Conservation (phyloP, 495 filamentous ascomycete genomes). For the Penicillium mononematosum region DNA sequence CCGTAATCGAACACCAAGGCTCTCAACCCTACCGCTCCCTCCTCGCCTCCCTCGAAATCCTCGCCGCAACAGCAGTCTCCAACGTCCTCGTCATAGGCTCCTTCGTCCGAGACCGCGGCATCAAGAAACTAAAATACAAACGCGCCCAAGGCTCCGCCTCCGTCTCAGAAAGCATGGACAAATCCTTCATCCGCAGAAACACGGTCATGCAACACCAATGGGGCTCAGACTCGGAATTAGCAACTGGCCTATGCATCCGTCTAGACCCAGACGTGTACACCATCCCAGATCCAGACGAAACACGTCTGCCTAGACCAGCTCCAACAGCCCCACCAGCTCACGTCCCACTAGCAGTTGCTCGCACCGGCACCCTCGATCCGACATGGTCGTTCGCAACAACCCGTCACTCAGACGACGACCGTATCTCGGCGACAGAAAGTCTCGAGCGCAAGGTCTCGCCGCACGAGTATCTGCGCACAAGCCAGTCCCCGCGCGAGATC, state of each 20-base stretch:
- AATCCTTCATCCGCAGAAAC: constrained; percentile 48
- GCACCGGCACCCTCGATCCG: constrained; percentile 32
- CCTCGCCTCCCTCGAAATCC: constrained; percentile 72
- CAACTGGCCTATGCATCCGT: constrained; percentile 66
- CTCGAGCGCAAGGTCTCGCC: constrained; percentile 38
- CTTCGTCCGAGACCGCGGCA: constrained; percentile 74
- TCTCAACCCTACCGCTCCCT: constrained; percentile 75
- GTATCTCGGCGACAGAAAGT: constrained; percentile 31
- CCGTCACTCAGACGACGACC: constrained; percentile 29
- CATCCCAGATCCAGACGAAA: constrained; percentile 15
- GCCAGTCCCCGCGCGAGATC: constrained; percentile 23
- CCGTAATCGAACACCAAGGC: constrained; percentile 60
- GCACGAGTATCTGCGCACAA: constrained; percentile 39
- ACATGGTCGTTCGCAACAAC: constrained; percentile 34
- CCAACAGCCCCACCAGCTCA: constrained; percentile 30
- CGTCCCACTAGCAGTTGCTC: constrained; percentile 25
- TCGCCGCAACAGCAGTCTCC: constrained; percentile 72
- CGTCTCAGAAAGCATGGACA: constrained; percentile 52
- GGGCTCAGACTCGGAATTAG: constrained; percentile 82
- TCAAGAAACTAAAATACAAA: constrained; percentile 75
- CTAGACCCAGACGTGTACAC: constrained; percentile 58
- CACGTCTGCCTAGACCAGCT: constrained; percentile 24
- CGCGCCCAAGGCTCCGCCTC: constrained; percentile 51
- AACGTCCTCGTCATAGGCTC: constrained; percentile 79
- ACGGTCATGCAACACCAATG: constrained; percentile 60